These are phyloP conservation scores for Ajuga chamaepitys DNA, from an alignment of 257 asterid species.

Conservation along the genomic window DNA sequence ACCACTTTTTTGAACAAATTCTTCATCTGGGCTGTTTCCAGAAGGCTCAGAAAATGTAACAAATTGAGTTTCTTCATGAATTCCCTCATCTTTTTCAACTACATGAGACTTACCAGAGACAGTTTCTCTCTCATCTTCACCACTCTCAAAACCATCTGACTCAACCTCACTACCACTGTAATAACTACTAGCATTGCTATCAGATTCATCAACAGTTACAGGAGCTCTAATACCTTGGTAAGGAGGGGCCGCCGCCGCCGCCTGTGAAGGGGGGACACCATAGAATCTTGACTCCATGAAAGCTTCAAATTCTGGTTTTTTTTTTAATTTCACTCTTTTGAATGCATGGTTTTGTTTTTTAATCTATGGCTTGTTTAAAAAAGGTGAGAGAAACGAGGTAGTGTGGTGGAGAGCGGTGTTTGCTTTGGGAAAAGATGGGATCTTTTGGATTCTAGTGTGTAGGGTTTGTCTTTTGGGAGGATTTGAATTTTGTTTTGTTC, in stretches of 20 bases:
- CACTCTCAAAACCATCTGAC: slow-evolving; percentile 46
- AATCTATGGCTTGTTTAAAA: background rate
- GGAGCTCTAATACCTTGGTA: slow-evolving; percentile 87
- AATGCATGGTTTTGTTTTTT: slow-evolving; percentile 11
- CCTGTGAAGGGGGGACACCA: slow-evolving; percentile 54
- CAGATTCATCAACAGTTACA: slow-evolving; percentile 73
- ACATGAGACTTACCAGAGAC: slow-evolving; percentile 27
- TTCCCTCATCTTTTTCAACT: slow-evolving; percentile 28
- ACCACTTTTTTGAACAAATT: slow-evolving; percentile 21
- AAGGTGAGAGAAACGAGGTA: slow-evolving; percentile 9
- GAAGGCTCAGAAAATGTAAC: slow-evolving; percentile 26
- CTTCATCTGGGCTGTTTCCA: slow-evolving; percentile 25
- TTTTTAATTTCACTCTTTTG: background rate
- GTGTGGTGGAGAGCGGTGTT: background rate
- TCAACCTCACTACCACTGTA: slow-evolving; percentile 44
- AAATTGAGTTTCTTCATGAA: slow-evolving; percentile 29
- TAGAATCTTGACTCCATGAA: slow-evolving; percentile 45
- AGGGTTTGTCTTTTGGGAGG: slow-evolving; percentile 27
- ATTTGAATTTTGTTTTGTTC: slow-evolving; percentile 18
- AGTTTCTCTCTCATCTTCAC: slow-evolving; percentile 43
- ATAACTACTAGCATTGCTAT: slow-evolving; percentile 36
- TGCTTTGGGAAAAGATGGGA: slow-evolving; percentile 10
- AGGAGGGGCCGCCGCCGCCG: slow-evolving; percentile 32
- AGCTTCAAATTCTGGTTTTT: slow-evolving; percentile 14
- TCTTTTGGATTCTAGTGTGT: slow-evolving; percentile 15